Base-by-base conservation (phyloP, 2,329 filamentous ascomycete species). In the Trichoderma koningiopsis region DNA sequence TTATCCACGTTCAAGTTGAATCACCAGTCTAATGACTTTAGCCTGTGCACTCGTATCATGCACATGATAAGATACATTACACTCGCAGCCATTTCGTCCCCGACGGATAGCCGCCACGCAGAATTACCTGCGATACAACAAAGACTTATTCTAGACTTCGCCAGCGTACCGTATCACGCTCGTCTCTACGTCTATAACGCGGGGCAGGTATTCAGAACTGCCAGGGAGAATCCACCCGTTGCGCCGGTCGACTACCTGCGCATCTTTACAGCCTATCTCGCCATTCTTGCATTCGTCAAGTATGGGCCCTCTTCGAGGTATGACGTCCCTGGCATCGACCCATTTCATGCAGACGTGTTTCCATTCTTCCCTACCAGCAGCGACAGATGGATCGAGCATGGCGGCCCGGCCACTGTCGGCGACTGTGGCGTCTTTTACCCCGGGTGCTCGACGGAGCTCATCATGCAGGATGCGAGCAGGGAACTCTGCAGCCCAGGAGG, bases 171-270 rank as follows among this genome's bases (percentile, higher is more conserved):
- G 3, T 65, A 53, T 0, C 68, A 71, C 33, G 70, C 75, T 0
- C 71, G 77, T 1, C 71, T 59, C n/a, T 71, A 77, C 7, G 70
- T 74, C 10, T 77, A 73, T 72, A 77, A 77, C 60, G 76, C 77
- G 1, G 76, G 75, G 0, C 76, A 78, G 33, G 78, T 78, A 19
- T 70, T 76, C 5, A 74, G 74, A 11, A 72, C 75, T 3, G 75
- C 77, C 43, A 75, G 74, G 57, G 75, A 77, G 37, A 76, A 76
- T 55, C 58, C 76, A 0, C 75, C 76, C 16, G 76, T 76, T 16
- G 72, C 76, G 1, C 77, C 77, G 0, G 77, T 76, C 56, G 76
- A 78, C 56, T 75, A 77, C 35, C 72, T 78, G 72, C 75, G 76
- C 6, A 43, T 78, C 1, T 79, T 79, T 64, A 77, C 77, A 73